Evolutionary conservation across 176 grass and related monocot species (phyloP).

Genomic region (Carex pumila): DNA sequence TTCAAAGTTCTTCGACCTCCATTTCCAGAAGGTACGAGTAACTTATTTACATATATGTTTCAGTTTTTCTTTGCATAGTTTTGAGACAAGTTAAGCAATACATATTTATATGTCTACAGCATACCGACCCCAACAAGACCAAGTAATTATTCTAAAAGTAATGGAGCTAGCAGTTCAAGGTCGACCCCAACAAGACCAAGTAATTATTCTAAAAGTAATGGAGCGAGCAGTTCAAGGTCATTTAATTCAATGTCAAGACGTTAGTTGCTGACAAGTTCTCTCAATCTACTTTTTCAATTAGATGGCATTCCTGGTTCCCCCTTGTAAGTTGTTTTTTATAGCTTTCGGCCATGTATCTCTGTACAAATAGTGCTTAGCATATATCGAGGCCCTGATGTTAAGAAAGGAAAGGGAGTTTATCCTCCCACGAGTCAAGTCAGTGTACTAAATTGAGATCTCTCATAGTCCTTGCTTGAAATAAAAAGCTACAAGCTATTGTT

Average conservation of each 20-base stretch:
- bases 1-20: constrained; percentile 12
- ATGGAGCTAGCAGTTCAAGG: constrained; percentile 9
- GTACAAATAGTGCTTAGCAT: neutral
- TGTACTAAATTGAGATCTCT: neutral
- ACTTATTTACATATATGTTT: neutral
- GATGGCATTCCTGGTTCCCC: neutral
- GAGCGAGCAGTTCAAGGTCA: neutral
- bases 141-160: neutral
- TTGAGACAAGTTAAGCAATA: neutral
- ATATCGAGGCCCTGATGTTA: neutral
- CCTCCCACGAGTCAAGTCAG: neutral
- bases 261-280: neutral
- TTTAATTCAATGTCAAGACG: constrained; percentile 5
- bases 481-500: neutral
- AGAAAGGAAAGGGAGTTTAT: neutral
- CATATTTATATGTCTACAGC: neutral
- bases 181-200: constrained; percentile 2
- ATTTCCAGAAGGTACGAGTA: constrained; percentile 12
- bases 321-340: neutral
- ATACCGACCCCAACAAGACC: constrained; percentile 1
- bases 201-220: neutral
- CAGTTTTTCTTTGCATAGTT: neutral
- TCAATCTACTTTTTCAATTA: neutral
- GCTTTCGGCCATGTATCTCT: neutral
- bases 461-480: neutral